Conservation (phyloP, 192 early-diverging fungal species). For the Coemansia sp. region DNA sequence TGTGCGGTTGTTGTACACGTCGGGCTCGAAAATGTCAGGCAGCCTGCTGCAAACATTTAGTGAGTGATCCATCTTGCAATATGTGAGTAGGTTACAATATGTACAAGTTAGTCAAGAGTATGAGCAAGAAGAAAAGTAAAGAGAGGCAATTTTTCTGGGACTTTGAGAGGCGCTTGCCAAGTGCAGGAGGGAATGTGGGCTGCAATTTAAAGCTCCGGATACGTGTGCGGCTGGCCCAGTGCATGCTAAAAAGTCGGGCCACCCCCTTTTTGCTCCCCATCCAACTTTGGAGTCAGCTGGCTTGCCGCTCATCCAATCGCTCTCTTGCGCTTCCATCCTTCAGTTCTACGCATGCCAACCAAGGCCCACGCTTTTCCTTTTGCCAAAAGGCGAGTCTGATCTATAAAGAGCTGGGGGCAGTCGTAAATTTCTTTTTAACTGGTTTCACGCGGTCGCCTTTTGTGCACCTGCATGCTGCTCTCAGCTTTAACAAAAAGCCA, state of each 20-base stretch:
- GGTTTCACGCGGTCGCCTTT: background rate
- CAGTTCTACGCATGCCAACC: background rate
- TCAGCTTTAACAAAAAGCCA: background rate
- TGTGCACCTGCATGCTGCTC: background rate
- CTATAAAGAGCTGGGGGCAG: conserved; percentile 3
- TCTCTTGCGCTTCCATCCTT: background rate
- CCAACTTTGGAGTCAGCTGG: conserved; percentile 8
- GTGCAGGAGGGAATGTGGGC: background rate
- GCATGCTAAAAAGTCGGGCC: conserved; percentile 2
- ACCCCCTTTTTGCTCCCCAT: conserved; percentile 2
- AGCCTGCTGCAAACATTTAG: conserved; percentile 15
- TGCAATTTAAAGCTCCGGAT: conserved; percentile 5
- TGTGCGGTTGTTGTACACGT: conserved; percentile 23
- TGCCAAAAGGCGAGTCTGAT: conserved; percentile 10
- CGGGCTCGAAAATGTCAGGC: conserved; percentile 45
- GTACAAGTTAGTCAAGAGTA: conserved; percentile 1
- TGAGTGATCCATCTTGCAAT: conserved; percentile 24
- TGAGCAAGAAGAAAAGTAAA: background rate
- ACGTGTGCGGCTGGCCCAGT: too few relatives aligned
- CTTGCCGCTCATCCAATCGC: conserved; percentile 6
- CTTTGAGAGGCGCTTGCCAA: too few relatives aligned
- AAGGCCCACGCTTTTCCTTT: conserved; percentile 14
- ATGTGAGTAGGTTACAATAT: background rate
- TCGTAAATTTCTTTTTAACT: background rate
- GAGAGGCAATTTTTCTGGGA: background rate